Conservation (phyloP, 2,329 filamentous ascomycete species). For the Clathrospora elynae region DNA sequence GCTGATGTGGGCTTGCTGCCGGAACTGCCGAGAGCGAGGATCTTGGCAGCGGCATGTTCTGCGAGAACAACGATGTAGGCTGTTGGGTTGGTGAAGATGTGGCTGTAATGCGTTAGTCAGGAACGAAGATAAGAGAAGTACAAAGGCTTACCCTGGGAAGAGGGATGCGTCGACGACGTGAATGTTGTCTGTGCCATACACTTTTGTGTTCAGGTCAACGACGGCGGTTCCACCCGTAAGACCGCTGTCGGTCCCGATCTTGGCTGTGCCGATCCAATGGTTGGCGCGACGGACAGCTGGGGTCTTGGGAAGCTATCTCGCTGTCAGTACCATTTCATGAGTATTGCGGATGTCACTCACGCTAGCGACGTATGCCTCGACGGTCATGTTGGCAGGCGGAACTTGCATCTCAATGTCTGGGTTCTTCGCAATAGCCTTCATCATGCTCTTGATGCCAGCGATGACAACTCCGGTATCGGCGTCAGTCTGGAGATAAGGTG, state of each 20-base stretch:
- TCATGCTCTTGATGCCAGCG: conserved; percentile 65
- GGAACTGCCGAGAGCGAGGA: conserved; percentile 33
- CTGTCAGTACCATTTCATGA: conserved; percentile 10
- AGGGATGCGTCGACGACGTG: conserved; percentile 56
- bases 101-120: conserved; percentile 27
- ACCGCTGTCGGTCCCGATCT: conserved; percentile 56
- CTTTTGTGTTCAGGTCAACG: conserved; percentile 57
- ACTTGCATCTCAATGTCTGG: conserved; percentile 62
- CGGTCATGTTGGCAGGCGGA: conserved; percentile 57
- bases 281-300: conserved; percentile 50
- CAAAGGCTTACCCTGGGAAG: conserved; percentile 48
- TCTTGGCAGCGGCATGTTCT: conserved; percentile 49
- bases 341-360: conserved; percentile 8
- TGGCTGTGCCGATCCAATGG: conserved; percentile 62
- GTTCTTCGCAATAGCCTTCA: conserved; percentile 59
- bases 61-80: conserved; percentile 46
- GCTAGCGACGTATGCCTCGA: conserved; percentile 61
- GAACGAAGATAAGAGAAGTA: background rate
- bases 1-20: conserved; percentile 13
- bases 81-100: conserved; percentile 47
- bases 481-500: conserved; percentile 63
- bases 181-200: conserved; percentile 54
- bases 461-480: conserved; percentile 69
- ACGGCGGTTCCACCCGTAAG: conserved; percentile 52
- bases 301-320: conserved; percentile 42